Base-by-base conservation (phyloP, 495 filamentous ascomycete species). In the Penicillium ucsense region DNA sequence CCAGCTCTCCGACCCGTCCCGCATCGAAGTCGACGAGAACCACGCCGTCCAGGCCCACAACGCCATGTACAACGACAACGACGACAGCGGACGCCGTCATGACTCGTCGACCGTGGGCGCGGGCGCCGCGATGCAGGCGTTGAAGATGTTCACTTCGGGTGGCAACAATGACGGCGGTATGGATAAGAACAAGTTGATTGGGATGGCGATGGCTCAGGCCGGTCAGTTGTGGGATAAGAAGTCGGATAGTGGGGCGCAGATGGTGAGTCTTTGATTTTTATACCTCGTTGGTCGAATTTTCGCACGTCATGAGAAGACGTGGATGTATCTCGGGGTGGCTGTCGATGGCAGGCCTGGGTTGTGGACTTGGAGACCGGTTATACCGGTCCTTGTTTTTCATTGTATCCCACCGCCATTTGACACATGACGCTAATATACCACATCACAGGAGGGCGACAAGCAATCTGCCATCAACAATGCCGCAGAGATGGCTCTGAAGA, bases 171-270 rank as follows among this genome's bases (percentile, higher is more conserved):
- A 61, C 11, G 65, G 59, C 0, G 65, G 65, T 10, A 58, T 63
- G 50, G 70, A 70, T 35, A 71, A 84, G 71, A 82, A 76, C 57
- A 62, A 74, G 56, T 79, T 85, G 48, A 75, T 86, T 55, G 81
- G 80, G 4, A 60, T 84, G 63, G 82, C 82, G 0, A 86, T 86
- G 82, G 73, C 67, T 6, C 75, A 86, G 74, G 82, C 82, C 33
- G 64, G 71, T 12, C 78, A 81, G 64, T 54, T 86, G 57, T 86
- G 80, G 64, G 82, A 84, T 64, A 57, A 81, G 71, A 70, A 75
- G 64, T 33, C 55, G 34, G 41, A 54, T 5, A 51, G 60, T 52
- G 79, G 79, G 6, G 52, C 54, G 37, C 73, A 68, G 38, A 64
- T 77, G 48, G 72, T 78, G 51, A 55, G 75, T 74, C 50, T 4